Evolutionary conservation across 805 yeast species (phyloP).

Genomic region (Saturnispora bothae): DNA sequence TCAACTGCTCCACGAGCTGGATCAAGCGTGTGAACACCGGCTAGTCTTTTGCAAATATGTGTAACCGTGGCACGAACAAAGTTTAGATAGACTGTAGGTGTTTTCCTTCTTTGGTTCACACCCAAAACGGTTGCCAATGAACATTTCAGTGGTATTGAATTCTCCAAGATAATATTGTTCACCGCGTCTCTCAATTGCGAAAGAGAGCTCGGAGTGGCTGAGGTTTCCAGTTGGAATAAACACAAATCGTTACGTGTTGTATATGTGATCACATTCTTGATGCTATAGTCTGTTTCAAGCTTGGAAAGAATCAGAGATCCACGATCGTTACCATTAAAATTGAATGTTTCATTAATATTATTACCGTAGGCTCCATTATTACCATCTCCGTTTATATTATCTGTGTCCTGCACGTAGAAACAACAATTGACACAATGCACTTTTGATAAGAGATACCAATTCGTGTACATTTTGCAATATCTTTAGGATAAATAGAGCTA

Average conservation of each 20-base stretch:
- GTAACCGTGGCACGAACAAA: constrained; percentile 41
- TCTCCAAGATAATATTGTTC: constrained; percentile 22
- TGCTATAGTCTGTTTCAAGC: constrained; percentile 21
- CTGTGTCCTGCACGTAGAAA: too few relatives aligned
- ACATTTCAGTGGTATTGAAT: constrained; percentile 18
- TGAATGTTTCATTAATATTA: too few relatives aligned
- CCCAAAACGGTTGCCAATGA: constrained; percentile 22
- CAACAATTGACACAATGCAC: too few relatives aligned
- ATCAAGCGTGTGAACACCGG: constrained; percentile 13
- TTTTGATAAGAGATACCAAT: too few relatives aligned
- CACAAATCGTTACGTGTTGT: constrained; percentile 25
- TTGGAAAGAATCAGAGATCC: constrained; percentile 18
- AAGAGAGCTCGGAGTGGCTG: constrained; percentile 21
- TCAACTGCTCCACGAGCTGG: constrained; percentile 7
- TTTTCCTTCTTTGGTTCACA: constrained; percentile 9
- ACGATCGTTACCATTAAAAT: too few relatives aligned
- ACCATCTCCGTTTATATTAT: too few relatives aligned
- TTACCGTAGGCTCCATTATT: too few relatives aligned
- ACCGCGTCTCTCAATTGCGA: constrained; percentile 25
- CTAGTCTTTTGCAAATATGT: constrained; percentile 24
- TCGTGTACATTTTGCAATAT: too few relatives aligned
- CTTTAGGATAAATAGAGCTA: too few relatives aligned
- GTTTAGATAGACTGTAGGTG: constrained; percentile 27
- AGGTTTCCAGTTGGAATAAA: constrained; percentile 21
- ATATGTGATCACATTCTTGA: constrained; percentile 22